Evolutionary conservation across 1,284 basidiomycete genomes (phyloP), one percentile per base, ranked within the genome.

Genomic region (Schizophyllum commune): DNA sequence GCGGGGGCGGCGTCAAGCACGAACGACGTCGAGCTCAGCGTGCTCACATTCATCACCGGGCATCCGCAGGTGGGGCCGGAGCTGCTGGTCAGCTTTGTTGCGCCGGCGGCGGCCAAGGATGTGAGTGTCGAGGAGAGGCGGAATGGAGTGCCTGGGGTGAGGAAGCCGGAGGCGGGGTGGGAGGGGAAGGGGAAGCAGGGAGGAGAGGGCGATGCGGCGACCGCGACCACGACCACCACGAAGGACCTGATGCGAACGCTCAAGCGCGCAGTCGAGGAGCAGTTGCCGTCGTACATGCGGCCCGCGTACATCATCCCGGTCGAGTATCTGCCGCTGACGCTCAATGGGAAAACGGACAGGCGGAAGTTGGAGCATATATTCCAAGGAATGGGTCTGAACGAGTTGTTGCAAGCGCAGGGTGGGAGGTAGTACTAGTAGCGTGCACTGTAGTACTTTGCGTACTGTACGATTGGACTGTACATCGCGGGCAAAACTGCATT

Each of bases 1-100:
- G 68, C 73, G 27, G 27, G 27, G 27, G 2, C 27, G 27, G 27
- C 27, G 27, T 3, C 3, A 22, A 71, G 70, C 2, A 66, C 67
- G 20, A 66, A 69, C 11, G 55, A 52, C 17, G 56, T 68, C 13
- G 66, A 65, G n/a, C 62, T 75, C 53, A 71, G 75, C 58, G 74
- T 67, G 34, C 68, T 71, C n/a, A 78, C 77, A 13, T 65, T 77
- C 58, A 71, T 79, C 33, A 70, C 69, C 32, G 70, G 70, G 21
- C 77, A 79, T 60, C 74, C 75, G 19, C 66, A 65, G 11, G 69
- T 78, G 53, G 73, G 71, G 22, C 65, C 68, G 32, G 76, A 77
- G 51, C 74, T 77, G 64, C 69, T 79, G 9, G 72, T 79, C 22
- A 73, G 74, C 27, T 79, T 79, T 62, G 68, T 79, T 54, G 70